Evolutionary conservation across 2,329 filamentous ascomycete genomes (phyloP).

Genomic region (Talaromyces sp.): DNA sequence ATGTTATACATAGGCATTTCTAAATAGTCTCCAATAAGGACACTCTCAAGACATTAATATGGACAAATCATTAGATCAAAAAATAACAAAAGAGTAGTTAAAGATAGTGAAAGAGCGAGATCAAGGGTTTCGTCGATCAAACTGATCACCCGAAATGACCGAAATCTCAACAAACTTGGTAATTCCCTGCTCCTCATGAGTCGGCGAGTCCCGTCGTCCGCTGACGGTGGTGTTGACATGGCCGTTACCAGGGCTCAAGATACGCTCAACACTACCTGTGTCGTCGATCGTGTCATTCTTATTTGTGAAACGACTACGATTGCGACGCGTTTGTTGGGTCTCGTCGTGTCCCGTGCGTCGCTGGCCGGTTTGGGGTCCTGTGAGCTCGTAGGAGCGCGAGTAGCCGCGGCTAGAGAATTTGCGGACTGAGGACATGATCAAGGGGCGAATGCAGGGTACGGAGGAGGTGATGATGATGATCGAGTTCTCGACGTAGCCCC

Average conservation of each 20-base stretch:
- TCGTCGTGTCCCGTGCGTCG: constrained; percentile 1
- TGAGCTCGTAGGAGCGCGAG: constrained; percentile 7
- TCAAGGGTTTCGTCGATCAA: constrained; percentile 9
- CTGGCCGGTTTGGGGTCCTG: not conserved
- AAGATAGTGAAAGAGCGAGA: not conserved
- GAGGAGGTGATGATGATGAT: constrained; percentile 32
- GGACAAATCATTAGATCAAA: not conserved
- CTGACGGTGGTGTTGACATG: not conserved
- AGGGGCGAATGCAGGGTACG: constrained; percentile 27
- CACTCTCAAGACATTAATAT: not conserved
- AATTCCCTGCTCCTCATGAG: not conserved
- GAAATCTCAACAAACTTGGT: constrained; percentile 7
- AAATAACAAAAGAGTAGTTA: not conserved
- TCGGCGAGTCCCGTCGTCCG: constrained; percentile 1
- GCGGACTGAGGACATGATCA: constrained; percentile 18
- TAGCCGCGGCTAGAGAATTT: constrained; percentile 9
- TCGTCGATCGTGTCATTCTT: not conserved
- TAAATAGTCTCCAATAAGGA: not conserved
- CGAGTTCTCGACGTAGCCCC: constrained; percentile 28
- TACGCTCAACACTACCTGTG: constrained; percentile 2
- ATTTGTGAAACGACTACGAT: not conserved
- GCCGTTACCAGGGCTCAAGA: not conserved
- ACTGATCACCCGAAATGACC: not conserved
- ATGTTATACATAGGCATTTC: not conserved
- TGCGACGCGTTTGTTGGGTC: not conserved